Base-by-base conservation (phyloP, 148 eudicot species). In the Rhododendron henanense region DNA sequence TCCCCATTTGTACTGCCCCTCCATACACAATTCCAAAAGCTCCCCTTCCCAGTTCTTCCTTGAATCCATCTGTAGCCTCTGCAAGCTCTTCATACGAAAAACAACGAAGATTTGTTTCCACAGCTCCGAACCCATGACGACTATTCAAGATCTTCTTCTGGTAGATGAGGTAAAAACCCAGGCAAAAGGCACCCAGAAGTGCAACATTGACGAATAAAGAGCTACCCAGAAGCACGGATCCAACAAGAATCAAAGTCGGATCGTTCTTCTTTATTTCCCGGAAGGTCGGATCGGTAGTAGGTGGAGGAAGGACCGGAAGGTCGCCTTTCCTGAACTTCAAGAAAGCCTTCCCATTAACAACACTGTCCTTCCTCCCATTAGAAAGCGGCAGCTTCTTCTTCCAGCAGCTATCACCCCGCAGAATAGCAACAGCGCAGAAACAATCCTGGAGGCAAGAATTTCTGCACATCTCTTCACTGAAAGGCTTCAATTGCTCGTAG, bases 31-130 rank as follows among this genome's bases (percentile, higher is more conserved):
- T 25, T 25, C 35, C 73, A 65, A 25, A 65, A 7, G 89, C 61
- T 10, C 89, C 91, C 81, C 88, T 87, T 33, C 86, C 91, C 5
- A 81, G n/a, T 65, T 88, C 95, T 87, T 93, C 92, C 47, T 85
- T 88, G 74, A 92, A 93, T 74, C 89, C 93, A 76, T 83, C 8
- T 48, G 95, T 93, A 14, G 95, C 93, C n/a, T 88, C 82, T 63
- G 33, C 87, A 33, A 92, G 95, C 83, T 89, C 94, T 85, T 88
- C 71, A 74, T 87, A 87, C 16, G 85, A 86, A 83, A 92, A 92
- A 81, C 84, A 84, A 80, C 75, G 82, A 69, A 89, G 82, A 71
- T 69, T 86, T 31, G 85, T 53, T 25, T 59, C 81, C 45, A 3
- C 44, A 8, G 5, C 45, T 39, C 21, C 7, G n/a, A 78, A 39